Conservation (phyloP, 2,329 filamentous ascomycete genomes). For the Claviceps humidiphila region DNA sequence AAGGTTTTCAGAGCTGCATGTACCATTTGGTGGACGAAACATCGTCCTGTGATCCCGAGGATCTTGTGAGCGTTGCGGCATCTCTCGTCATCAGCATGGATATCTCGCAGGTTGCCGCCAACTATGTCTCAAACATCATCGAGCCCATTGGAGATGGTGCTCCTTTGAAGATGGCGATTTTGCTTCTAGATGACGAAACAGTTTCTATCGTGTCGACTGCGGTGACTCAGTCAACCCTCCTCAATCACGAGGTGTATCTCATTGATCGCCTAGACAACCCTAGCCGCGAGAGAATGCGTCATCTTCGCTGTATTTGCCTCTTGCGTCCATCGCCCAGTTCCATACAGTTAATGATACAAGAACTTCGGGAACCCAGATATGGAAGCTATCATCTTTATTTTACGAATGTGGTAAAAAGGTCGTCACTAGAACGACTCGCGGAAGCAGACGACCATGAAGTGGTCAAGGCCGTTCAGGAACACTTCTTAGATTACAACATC, state of each 20-base stretch:
- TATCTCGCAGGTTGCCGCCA: conserved; percentile 79
- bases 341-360: conserved; percentile 87
- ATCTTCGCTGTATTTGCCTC: conserved; percentile 86
- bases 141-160: conserved; percentile 55
- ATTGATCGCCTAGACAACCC: conserved; percentile 90
- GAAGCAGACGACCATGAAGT: conserved; percentile 98
- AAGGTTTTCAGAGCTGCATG: background rate
- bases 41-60: background rate
- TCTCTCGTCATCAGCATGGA: conserved; percentile 50
- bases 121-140: conserved; percentile 95
- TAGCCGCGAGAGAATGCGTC: conserved; percentile 91
- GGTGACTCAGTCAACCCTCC: conserved; percentile 84
- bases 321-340: conserved; percentile 85
- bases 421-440: conserved; percentile 79
- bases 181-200: conserved; percentile 86
- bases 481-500: conserved; percentile 91
- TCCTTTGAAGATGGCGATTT: conserved; percentile 93
- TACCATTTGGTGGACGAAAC: background rate
- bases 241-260: conserved; percentile 95
- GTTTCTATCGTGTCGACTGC: conserved; percentile 89
- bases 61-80: background rate
- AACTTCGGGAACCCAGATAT: conserved; percentile 90
- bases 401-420: conserved; percentile 96
- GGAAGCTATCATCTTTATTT: conserved; percentile 97
- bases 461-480: conserved; percentile 84